These are phyloP conservation scores for Centaurea solstitialis DNA, from an alignment of 129 eudicot genomes.

Conservation along the genomic window DNA sequence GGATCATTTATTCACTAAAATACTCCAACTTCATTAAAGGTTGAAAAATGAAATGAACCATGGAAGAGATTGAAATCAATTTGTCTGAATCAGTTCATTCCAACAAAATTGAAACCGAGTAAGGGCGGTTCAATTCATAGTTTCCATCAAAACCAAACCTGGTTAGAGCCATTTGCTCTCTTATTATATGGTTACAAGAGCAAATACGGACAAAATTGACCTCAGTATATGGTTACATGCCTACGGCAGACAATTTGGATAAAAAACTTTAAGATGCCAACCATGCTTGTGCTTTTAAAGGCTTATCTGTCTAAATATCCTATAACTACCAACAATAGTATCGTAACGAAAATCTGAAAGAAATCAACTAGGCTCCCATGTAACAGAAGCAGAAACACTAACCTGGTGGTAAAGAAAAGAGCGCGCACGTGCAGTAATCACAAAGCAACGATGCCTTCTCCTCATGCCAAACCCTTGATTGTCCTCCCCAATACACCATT, in stretches of 20 bases:
- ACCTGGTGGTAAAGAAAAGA: conserved; percentile 99
- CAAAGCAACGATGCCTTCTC: conserved; percentile 80
- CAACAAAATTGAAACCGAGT: not conserved
- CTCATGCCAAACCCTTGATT: conserved; percentile 67
- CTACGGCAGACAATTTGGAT: not conserved
- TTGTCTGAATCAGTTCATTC: not conserved
- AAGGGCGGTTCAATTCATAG: not conserved
- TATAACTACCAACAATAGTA: not conserved
- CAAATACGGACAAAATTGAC: not conserved
- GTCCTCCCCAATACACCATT: conserved; percentile 33
- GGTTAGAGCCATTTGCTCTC: not conserved
- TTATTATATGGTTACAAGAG: not conserved
- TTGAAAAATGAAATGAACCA: not conserved
- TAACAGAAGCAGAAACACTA: conserved; percentile 1
- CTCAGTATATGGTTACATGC: not conserved
- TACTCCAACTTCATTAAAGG: not conserved
- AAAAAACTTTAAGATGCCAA: not conserved
- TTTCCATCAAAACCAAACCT: not conserved
- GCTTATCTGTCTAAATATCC: not conserved
- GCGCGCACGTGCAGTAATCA: conserved; percentile 84
- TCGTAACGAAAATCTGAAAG: not conserved
- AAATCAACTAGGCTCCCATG: not conserved
- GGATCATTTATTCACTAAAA: not conserved
- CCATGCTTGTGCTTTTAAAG: not conserved
- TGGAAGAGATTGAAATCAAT: not conserved